These are phyloP conservation scores for Ceratorhiza oryzae-sativae DNA, from an alignment of 1,284 basidiomycete species.

Conservation along the genomic window DNA sequence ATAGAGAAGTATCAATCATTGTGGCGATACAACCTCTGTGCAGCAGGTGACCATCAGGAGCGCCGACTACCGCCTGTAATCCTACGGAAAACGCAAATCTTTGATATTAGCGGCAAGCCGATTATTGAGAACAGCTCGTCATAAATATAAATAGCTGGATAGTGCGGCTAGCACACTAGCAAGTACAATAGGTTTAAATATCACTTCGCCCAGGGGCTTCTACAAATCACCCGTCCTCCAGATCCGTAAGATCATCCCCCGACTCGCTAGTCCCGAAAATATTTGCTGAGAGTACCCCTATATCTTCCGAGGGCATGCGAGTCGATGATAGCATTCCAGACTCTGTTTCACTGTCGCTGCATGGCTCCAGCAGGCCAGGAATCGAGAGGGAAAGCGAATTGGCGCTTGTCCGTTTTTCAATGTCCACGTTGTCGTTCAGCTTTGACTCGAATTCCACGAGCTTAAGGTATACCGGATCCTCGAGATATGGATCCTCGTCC, in stretches of 20 bases:
- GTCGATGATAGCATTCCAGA: background rate
- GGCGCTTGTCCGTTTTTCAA: background rate
- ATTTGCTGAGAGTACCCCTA: background rate
- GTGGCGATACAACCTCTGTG: too few species aligned
- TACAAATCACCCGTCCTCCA: background rate
- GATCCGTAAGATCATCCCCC: conserved; percentile 33
- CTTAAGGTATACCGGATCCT: conserved; percentile 49
- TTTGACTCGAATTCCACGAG: conserved; percentile 15
- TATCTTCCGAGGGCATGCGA: background rate
- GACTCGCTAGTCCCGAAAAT: conserved; percentile 13
- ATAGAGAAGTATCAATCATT: too few species aligned
- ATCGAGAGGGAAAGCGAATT: too few species aligned
- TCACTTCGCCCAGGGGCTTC: background rate
- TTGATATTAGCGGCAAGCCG: too few species aligned
- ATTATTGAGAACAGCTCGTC: too few species aligned
- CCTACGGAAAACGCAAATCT: too few species aligned
- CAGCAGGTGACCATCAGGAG: too few species aligned
- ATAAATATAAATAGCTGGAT: too few species aligned
- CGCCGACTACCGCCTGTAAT: too few species aligned
- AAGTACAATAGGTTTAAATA: too few species aligned
- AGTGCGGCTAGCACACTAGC: too few species aligned
- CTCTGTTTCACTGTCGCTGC: background rate
- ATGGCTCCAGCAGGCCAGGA: background rate
- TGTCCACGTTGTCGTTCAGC: background rate
- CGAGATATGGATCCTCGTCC: conserved; percentile 61